phyloP scores from a whole-genome alignment of 306 rosid species.

The Cucumis sativus region DNA sequence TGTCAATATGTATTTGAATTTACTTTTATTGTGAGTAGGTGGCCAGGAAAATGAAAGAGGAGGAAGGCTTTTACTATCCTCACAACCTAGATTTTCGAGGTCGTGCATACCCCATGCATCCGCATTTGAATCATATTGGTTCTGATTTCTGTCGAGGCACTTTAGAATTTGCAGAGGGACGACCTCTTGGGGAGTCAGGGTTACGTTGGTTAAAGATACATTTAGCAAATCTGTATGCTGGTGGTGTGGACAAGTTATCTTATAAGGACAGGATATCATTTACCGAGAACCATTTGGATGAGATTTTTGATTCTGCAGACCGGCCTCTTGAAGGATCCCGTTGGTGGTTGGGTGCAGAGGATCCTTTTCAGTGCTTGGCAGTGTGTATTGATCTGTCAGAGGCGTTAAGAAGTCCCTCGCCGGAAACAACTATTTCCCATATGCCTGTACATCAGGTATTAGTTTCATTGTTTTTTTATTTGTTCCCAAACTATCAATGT shows the following conservation, averaged over 20 bases:
- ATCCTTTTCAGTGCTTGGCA: conserved; percentile 93
- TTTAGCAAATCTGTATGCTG: conserved; percentile 83
- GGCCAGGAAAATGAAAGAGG: conserved; percentile 92
- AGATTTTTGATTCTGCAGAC: conserved; percentile 75
- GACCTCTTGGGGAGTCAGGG: conserved; percentile 73
- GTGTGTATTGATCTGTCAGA: conserved; percentile 73
- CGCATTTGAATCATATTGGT: conserved; percentile 92
- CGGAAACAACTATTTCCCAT: conserved; percentile 69
- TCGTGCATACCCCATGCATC: conserved; percentile 98
- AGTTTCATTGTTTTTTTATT: conserved; percentile 1
- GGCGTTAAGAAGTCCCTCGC: conserved; percentile 81
- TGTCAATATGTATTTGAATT: background rate
- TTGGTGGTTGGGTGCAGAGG: conserved; percentile 98
- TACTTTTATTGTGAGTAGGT: conserved; percentile 37
- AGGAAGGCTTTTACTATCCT: conserved; percentile 92
- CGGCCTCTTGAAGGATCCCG: conserved; percentile 79
- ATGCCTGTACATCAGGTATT: conserved; percentile 91
- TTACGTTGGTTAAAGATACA: conserved; percentile 91
- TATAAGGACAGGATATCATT: conserved; percentile 57
- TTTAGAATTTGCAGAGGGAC: conserved; percentile 89
- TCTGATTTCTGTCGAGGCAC: conserved; percentile 94
- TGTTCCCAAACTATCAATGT: background rate
- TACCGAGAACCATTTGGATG: conserved; percentile 57
- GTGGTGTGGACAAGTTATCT: conserved; percentile 80
- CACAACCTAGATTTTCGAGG: conserved; percentile 98